phyloP scores from a whole-genome alignment of 2,329 filamentous ascomycete species.

The Verticillium zaregamsianum region DNA sequence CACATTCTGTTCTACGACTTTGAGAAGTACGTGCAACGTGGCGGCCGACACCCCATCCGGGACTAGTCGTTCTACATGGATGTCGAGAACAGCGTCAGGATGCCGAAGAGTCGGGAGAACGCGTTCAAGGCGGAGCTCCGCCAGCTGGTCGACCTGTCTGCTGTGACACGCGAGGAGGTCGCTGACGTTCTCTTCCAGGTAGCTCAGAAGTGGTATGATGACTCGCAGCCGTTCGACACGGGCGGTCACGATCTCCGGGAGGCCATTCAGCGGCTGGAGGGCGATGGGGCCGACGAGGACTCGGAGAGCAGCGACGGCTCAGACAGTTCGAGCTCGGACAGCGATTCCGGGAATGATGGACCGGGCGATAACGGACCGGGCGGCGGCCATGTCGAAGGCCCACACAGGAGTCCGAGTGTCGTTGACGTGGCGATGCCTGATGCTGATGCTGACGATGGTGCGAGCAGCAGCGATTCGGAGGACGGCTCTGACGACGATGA shows the following conservation, averaged over 20 bases:
- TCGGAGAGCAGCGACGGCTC: background rate
- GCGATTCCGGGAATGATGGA: background rate
- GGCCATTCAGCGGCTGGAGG: background rate
- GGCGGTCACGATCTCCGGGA: background rate
- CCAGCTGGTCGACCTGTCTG: constrained; percentile 18
- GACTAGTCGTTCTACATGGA: constrained; percentile 30
- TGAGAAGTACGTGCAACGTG: constrained; percentile 11
- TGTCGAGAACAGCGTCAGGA: constrained; percentile 18
- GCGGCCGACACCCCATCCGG: constrained; percentile 13
- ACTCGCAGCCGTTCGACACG: constrained; percentile 1
- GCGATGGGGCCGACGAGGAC: too few species aligned
- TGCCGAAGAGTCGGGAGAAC: constrained; percentile 14
- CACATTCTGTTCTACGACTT: constrained; percentile 38
- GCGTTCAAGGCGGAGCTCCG: constrained; percentile 14
- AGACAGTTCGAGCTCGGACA: background rate
- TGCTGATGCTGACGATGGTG: background rate
- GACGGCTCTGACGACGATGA: background rate
- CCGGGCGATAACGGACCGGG: background rate
- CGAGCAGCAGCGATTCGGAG: background rate
- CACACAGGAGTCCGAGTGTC: background rate
- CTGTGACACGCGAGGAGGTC: constrained; percentile 13
- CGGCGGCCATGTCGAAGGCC: background rate
- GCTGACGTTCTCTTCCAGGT: constrained; percentile 13
- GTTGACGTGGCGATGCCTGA: background rate
- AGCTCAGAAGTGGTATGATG: constrained; percentile 17